These are phyloP conservation scores for Salicornia ramosissima DNA, from an alignment of 148 eudicot species.

Conservation along the genomic window DNA sequence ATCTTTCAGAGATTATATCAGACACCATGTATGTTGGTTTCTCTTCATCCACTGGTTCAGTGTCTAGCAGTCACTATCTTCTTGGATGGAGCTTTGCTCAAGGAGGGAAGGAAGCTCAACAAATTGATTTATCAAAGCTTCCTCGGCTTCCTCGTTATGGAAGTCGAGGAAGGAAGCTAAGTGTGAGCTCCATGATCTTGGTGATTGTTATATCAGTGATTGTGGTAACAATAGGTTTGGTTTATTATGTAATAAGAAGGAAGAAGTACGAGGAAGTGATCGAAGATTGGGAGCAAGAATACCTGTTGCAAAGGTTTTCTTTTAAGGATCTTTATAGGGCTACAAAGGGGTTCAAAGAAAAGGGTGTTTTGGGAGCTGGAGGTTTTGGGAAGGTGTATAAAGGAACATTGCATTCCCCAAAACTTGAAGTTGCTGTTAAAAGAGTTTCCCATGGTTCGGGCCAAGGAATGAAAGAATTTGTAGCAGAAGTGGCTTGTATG, in stretches of 20 bases:
- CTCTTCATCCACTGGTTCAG: constrained; percentile 38
- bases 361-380: constrained; percentile 34
- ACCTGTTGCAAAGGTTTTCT: constrained; percentile 42
- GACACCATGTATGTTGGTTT: constrained; percentile 42
- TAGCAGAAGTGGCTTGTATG: constrained; percentile 38
- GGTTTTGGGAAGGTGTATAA: constrained; percentile 44
- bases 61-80: constrained; percentile 33
- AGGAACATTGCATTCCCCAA: constrained; percentile 26
- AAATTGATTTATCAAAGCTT: constrained; percentile 34
- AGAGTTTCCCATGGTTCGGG: constrained; percentile 38
- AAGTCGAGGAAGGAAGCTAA: constrained; percentile 2
- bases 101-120: constrained; percentile 16
- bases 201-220: constrained; percentile 22
- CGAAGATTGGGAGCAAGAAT: constrained; percentile 53
- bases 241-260: constrained; percentile 27
- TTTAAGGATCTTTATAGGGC: constrained; percentile 44
- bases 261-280: constrained; percentile 43
- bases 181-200: constrained; percentile 14
- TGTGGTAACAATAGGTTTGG: constrained; percentile 2
- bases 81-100: constrained; percentile 43
- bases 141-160: constrained; percentile 37
- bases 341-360: constrained; percentile 48
- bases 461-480: constrained; percentile 42
- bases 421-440: constrained; percentile 37
- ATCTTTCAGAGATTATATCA: constrained; percentile 30